Evolutionary conservation across 192 early-diverging fungal species (phyloP).

Genomic region (Ramicandelaber brevisporus): DNA sequence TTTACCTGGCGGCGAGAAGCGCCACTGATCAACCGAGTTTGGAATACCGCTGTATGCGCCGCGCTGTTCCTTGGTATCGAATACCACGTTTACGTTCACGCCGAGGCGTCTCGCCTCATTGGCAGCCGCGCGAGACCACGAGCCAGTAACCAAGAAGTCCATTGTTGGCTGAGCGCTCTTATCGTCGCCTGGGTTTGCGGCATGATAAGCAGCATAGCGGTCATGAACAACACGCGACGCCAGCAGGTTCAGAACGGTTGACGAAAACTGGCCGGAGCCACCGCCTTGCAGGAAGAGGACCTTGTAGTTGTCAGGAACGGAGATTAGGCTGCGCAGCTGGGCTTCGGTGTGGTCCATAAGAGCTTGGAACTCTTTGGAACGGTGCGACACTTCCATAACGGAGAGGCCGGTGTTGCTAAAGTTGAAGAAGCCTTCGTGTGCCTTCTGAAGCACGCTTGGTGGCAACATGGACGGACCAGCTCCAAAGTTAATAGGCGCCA

Average conservation of each 20-base stretch:
- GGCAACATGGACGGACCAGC: slow-evolving; percentile 89
- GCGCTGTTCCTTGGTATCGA: slow-evolving; percentile 21
- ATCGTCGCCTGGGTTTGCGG: neutral
- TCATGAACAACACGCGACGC: slow-evolving; percentile 22
- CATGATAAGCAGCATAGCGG: slow-evolving; percentile 3
- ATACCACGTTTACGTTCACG: slow-evolving; percentile 50
- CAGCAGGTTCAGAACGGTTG: slow-evolving; percentile 71
- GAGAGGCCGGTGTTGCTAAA: slow-evolving; percentile 67
- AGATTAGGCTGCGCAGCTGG: slow-evolving; percentile 38
- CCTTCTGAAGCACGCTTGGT: slow-evolving; percentile 46
- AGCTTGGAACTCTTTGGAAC: slow-evolving; percentile 53
- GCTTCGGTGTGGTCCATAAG: slow-evolving; percentile 49
- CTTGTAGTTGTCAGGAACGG: slow-evolving; percentile 74
- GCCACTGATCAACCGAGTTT: slow-evolving; percentile 27
- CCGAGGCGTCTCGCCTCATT: slow-evolving; percentile 66
- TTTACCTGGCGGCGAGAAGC: slow-evolving; percentile 27
- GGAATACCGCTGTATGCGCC: slow-evolving; percentile 28
- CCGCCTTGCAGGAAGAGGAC: slow-evolving; percentile 92
- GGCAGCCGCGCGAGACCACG: slow-evolving; percentile 68
- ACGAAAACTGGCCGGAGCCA: slow-evolving; percentile 75
- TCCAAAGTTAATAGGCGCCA: too few species aligned
- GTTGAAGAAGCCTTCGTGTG: slow-evolving; percentile 60
- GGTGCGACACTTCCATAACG: slow-evolving; percentile 89
- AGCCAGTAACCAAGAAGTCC: slow-evolving; percentile 81
- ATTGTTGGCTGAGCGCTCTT: slow-evolving; percentile 9